phyloP scores from a whole-genome alignment of 1,139 yeast species.

The Suhomyces ambrosiae region DNA sequence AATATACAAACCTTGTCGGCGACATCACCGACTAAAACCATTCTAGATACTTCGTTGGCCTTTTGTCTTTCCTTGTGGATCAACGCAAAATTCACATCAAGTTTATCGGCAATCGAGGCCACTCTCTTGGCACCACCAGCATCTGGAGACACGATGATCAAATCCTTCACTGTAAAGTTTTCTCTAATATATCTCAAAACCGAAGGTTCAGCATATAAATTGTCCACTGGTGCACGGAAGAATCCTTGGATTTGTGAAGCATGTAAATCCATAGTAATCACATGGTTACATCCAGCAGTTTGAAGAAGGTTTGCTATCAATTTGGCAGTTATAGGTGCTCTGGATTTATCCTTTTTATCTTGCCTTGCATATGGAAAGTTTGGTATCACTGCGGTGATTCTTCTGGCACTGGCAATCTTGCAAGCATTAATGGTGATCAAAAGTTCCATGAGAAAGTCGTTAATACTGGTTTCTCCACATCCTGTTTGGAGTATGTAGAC shows the following conservation, averaged over 20 bases:
- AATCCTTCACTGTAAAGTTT: conserved; percentile 46
- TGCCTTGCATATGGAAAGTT: conserved; percentile 84
- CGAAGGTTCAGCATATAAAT: conserved; percentile 77
- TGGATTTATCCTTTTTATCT: conserved; percentile 76
- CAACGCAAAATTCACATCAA: conserved; percentile 75
- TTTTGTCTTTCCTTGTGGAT: conserved; percentile 81
- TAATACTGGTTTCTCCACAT: conserved; percentile 56
- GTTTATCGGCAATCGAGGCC: conserved; percentile 74
- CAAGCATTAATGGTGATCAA: conserved; percentile 76
- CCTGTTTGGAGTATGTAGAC: conserved; percentile 75
- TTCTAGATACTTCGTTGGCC: conserved; percentile 74
- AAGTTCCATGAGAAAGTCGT: conserved; percentile 72
- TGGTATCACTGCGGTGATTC: conserved; percentile 78
- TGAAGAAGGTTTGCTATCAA: conserved; percentile 73
- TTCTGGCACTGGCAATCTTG: conserved; percentile 75
- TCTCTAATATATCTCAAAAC: conserved; percentile 69
- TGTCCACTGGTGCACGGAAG: conserved; percentile 79
- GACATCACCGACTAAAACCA: conserved; percentile 82
- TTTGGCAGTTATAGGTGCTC: conserved; percentile 84
- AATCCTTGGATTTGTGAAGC: conserved; percentile 87
- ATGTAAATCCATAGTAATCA: conserved; percentile 80
- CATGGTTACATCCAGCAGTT: conserved; percentile 81
- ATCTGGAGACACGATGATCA: conserved; percentile 76
- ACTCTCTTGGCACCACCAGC: conserved; percentile 89
- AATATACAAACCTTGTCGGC: conserved; percentile 66